Conservation (phyloP, 2,329 filamentous ascomycete genomes). For the Blastomyces percursus region DNA sequence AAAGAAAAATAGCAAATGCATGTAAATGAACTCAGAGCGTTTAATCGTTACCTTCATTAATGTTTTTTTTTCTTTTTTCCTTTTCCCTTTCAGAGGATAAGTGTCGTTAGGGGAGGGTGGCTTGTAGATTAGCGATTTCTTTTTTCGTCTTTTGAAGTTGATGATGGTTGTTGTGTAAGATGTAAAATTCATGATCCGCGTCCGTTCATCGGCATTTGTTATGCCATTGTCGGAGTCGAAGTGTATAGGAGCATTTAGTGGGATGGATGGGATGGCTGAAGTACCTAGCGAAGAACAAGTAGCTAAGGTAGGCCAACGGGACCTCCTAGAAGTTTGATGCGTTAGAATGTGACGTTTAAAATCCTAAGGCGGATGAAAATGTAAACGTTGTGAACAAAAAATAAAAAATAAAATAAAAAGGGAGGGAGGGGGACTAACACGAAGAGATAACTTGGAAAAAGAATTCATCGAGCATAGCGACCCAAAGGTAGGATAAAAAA, state of each 20-base stretch:
- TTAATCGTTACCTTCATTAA: neutral
- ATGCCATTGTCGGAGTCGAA: neutral
- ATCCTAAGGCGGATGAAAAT: neutral
- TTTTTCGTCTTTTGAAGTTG: neutral
- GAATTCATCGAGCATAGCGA: neutral
- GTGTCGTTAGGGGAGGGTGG: neutral
- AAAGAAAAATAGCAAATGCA: no score
- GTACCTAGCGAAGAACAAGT: no score
- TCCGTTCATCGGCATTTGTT: neutral
- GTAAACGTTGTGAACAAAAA: no score
- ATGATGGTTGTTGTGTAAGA: neutral
- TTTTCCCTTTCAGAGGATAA: no score
- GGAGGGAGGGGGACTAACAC: no score
- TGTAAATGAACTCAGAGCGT: neutral
- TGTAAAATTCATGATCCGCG: neutral
- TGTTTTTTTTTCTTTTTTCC: no score
- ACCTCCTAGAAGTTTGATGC: neutral
- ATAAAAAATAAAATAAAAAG: neutral
- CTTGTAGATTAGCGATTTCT: neutral
- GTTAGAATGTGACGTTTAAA: neutral
- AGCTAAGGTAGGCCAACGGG: neutral
- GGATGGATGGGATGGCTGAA: no score
- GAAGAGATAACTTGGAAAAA: no score
- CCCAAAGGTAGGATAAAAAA: neutral
- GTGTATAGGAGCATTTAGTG: neutral